These are phyloP conservation scores for Pythium angustatum DNA, from an alignment of 352 stramenopile genomes.

Conservation along the genomic window DNA sequence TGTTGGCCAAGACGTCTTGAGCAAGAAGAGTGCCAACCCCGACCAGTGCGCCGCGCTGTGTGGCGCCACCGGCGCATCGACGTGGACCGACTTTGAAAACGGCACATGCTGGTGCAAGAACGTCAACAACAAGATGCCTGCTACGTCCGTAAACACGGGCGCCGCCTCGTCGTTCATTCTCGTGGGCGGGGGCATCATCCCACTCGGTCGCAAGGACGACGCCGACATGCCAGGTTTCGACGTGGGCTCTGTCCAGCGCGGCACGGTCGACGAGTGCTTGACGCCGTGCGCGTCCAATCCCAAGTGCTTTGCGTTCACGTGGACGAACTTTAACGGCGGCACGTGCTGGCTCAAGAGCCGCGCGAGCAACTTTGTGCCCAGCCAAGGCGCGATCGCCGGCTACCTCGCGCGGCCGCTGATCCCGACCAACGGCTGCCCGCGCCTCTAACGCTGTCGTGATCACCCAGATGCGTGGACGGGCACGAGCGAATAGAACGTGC, in stretches of 20 bases:
- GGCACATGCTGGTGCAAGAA: slow-evolving; percentile 67
- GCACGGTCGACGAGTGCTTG: background rate
- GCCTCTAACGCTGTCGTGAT: too few species aligned
- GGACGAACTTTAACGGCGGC: background rate
- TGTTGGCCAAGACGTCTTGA: background rate
- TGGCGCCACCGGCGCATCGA: background rate
- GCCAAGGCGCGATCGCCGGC: too few species aligned
- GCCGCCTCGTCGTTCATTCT: background rate
- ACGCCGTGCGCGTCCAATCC: background rate
- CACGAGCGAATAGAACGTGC: too few species aligned
- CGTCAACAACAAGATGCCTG: background rate
- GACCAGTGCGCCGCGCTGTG: slow-evolving; percentile 1
- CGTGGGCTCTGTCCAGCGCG: background rate
- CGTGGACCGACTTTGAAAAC: slow-evolving; percentile 27
- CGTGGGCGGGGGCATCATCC: background rate
- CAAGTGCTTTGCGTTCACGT: background rate
- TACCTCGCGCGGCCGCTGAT: too few species aligned
- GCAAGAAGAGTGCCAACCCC: background rate
- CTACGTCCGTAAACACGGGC: background rate
- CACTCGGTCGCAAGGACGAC: background rate
- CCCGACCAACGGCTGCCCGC: too few species aligned
- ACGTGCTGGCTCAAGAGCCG: slow-evolving; percentile 8
- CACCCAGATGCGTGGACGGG: too few species aligned
- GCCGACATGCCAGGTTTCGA: background rate
- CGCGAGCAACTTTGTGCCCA: too few species aligned